Conservation (phyloP, 2,329 filamentous ascomycete species). For the Fusarium euwallaceae region DNA sequence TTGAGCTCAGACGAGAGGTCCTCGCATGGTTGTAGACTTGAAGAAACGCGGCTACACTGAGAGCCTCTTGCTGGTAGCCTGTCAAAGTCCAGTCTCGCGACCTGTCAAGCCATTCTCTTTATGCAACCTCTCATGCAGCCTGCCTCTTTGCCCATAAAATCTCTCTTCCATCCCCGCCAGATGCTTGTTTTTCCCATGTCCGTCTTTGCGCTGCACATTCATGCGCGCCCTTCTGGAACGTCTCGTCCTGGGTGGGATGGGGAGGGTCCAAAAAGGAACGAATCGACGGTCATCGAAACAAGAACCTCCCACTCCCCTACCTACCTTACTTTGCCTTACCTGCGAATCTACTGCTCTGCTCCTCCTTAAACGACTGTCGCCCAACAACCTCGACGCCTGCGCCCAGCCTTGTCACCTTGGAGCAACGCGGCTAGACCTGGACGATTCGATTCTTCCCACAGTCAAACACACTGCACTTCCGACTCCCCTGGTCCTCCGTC, state of each 20-base stretch:
- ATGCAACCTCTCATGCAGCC: slow-evolving; percentile 5
- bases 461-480: slow-evolving; percentile 16
- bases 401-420: slow-evolving; percentile 36
- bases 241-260: slow-evolving; percentile 4
- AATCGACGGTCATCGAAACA: slow-evolving; percentile 19
- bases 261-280: slow-evolving; percentile 7
- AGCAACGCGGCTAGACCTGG: slow-evolving; percentile 20
- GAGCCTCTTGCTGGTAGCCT: slow-evolving; percentile 19
- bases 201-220: slow-evolving; percentile 21
- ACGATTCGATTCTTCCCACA: slow-evolving; percentile 22
- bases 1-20: slow-evolving; percentile 23
- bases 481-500: slow-evolving; percentile 32
- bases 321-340: neutral
- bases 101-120: neutral
- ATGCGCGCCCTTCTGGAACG: slow-evolving; percentile 37
- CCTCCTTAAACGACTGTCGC: slow-evolving; percentile 41
- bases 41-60: slow-evolving; percentile 10
- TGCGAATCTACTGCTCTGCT: slow-evolving; percentile 23
- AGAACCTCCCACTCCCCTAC: slow-evolving; percentile 22
- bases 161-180: neutral
- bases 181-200: neutral
- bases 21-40: neutral
- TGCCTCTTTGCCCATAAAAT: slow-evolving; percentile 18
- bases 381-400: slow-evolving; percentile 33
- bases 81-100: neutral